phyloP scores from a whole-genome alignment of 2,329 filamentous ascomycete genomes.

The Sphaerulina populicola region DNA sequence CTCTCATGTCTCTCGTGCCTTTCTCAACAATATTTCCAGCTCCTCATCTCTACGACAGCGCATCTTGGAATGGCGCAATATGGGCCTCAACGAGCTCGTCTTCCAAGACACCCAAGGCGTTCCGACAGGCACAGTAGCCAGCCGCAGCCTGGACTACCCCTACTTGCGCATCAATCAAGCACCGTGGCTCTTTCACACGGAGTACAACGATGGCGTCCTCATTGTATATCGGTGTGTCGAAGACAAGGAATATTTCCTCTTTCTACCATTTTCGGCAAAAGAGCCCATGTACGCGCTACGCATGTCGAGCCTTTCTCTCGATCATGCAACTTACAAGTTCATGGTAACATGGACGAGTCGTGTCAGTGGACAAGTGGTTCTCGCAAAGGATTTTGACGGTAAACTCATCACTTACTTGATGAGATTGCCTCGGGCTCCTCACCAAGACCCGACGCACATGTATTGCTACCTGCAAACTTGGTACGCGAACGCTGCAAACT shows the following conservation, averaged over 20 bases:
- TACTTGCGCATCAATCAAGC: not conserved
- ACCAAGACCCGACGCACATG: not conserved
- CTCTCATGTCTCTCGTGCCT: not conserved
- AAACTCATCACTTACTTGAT: not conserved
- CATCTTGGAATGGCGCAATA: not conserved
- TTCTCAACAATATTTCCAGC: slow-evolving; percentile 1
- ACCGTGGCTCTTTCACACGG: not conserved
- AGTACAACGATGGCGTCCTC: not conserved
- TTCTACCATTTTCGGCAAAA: not conserved
- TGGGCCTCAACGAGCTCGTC: not conserved
- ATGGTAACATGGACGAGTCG: not conserved
- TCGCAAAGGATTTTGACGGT: not conserved
- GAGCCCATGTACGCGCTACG: not conserved
- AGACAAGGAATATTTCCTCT: not conserved
- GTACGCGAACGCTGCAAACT: not conserved
- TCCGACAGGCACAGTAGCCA: not conserved
- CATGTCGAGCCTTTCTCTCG: not conserved
- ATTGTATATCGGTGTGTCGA: slow-evolving; percentile 1
- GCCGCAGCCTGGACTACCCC: not conserved
- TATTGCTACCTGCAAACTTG: slow-evolving; percentile 1
- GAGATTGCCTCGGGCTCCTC: not conserved
- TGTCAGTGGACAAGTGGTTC: not conserved
- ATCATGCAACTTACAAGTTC: not conserved
- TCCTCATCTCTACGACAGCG: not conserved
- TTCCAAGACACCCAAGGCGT: slow-evolving; percentile 1